Evolutionary conservation across 1,284 basidiomycete genomes (phyloP), one percentile per base, ranked within the genome.

Genomic region (Chalciporus sp.): DNA sequence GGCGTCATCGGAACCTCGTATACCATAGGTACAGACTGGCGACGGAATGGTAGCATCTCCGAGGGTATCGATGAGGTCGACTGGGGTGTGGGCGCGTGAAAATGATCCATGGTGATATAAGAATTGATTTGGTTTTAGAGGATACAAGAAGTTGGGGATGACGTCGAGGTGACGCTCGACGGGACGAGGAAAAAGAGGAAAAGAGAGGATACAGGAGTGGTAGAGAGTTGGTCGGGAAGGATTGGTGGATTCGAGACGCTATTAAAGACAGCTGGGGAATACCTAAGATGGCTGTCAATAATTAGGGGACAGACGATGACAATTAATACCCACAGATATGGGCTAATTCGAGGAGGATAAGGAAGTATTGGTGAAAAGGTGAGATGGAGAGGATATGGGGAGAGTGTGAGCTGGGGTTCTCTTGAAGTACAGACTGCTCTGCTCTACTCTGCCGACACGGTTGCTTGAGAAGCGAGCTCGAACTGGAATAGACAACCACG

Each of bases 1-100:
- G 83, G 83, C 1, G 83, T 85, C 58, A 83, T 76, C 20, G 78
- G 82, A 26, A 76, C 76, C 53, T 80, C 74, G 39, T 67, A 70
- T 33, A 59, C 56, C 42, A 56, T 45, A n/a, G 66, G 62, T 8
- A 39, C 40, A 20, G 65, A 52, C 39, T 51, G 61, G 11, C 51
- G 52, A 40, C 55, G 55, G 52, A 47, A 67, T 27, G 64, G 37
- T 37, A 50, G 37, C 42, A 63, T 55, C 11, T 47, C 51, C 16
- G 62, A 20, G 3, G 55, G 10, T 9, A 64, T 20, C 33, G 53
- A 58, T 41, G 56, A 20, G 12, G 42, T 42, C 44, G 64, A 48
- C 12, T 59, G 58, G 2, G 66, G 67, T 5, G 61, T 53, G 11
- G 67, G 63, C 7, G 58, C 56, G 20, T 61, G 53, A 46, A 63